Base-by-base conservation (phyloP, 2,329 filamentous ascomycete species). In the Ceratocystis cacaofunesta region DNA sequence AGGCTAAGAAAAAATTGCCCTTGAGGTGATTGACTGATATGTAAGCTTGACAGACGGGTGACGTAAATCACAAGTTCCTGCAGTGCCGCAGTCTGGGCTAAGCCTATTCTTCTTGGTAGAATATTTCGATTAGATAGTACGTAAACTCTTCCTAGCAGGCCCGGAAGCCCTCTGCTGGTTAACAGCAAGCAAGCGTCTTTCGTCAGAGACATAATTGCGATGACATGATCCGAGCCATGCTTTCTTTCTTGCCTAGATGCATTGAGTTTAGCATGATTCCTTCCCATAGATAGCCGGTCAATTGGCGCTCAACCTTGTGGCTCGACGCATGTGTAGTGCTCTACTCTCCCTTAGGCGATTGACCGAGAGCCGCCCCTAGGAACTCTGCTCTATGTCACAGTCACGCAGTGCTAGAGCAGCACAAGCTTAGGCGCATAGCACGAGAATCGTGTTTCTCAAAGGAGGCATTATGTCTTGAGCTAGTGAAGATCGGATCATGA, bases 351-450 rank as follows among this genome's bases (percentile, higher is more conserved):
- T 32, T 22, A 1, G 32, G 55, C 25, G 28, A 36, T 36, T 8
- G 25, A 36, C 28, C 17, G 22, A 25, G 55, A 58, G 32, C 55
- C 55, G 8, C 28, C 55, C 17, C 55, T 30, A 32, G 55, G 55
- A 58, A 58, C 55, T 58, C 55, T 58, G 55, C 55, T 36, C 6
- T 28, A 58, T n/a, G 55, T 36, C 55, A 32, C 28, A 58, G 55
- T 36, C 55, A 32, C 28, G 55, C 55, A 58, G 55, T 36, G 28
- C 22, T 58, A 30, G 30, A n/a, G n/a, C 48, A 52, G 48, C 48
- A n/a, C 48, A 52, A 52, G 48, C 48, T 52, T 52, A 25, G 48
- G 48, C 10, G 17, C 10, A 41, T 22, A 19, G 17, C n/a, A 22
- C 17, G 28, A 28, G 55, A 36, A 15, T 30, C 17, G 0, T n/a